Evolutionary conservation across 805 yeast genomes (phyloP).

Genomic region (Candida corydali): DNA sequence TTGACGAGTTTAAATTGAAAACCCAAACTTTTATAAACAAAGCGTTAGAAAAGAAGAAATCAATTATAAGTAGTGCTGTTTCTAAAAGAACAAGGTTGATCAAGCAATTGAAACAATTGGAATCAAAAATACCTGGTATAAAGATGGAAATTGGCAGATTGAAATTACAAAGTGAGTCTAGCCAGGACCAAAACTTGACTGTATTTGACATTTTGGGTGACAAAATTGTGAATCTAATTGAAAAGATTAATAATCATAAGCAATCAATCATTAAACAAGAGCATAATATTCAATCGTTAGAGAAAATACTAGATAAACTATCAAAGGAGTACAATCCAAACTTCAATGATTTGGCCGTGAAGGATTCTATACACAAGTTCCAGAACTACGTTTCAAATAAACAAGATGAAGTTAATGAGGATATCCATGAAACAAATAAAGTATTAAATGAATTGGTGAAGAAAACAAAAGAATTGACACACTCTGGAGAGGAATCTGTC

Average conservation of each 20-base stretch:
- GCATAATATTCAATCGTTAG: constrained; percentile 30
- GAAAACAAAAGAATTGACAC: constrained; percentile 10
- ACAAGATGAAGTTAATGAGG: constrained; percentile 11
- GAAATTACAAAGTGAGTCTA: constrained; percentile 4
- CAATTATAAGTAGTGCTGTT: constrained; percentile 19
- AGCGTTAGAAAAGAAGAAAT: constrained; percentile 25
- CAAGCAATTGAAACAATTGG: constrained; percentile 7
- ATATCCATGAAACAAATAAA: constrained; percentile 9
- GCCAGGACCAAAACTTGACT: constrained; percentile 10
- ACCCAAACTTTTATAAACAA: constrained; percentile 14
- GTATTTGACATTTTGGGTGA: constrained; percentile 17
- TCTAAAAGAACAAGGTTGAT: constrained; percentile 13
- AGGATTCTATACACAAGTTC: constrained; percentile 57
- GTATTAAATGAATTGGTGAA: constrained; percentile 19
- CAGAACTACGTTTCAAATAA: constrained; percentile 46
- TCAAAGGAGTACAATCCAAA: constrained; percentile 68
- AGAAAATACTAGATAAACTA: constrained; percentile 46
- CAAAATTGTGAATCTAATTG: constrained; percentile 11
- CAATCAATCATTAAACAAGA: constrained; percentile 10
- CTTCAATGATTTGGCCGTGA: constrained; percentile 84
- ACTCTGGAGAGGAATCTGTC: constrained; percentile 1
- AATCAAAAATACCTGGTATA: neutral
- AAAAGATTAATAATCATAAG: constrained; percentile 10
- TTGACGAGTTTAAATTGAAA: constrained; percentile 14
- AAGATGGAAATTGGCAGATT: constrained; percentile 5